phyloP scores from a whole-genome alignment of 2,329 filamentous ascomycete genomes.

The Zasmidium angulare region DNA sequence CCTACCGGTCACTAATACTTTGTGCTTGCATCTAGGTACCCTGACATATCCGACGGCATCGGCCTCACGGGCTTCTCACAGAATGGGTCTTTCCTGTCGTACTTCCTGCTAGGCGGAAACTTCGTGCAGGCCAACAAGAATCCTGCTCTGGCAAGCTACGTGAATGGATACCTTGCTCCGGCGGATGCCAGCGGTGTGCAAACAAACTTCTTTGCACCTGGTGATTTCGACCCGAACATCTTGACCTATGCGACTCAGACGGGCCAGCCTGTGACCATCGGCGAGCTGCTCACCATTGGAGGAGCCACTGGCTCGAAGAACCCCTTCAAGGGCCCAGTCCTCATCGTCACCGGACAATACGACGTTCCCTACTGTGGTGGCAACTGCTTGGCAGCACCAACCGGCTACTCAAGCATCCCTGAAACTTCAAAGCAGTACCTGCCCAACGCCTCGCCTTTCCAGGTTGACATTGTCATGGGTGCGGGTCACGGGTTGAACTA shows the following conservation, averaged over 20 bases:
- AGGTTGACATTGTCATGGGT: constrained; percentile 54
- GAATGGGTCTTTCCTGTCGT: constrained; percentile 45
- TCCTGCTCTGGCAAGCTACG: constrained; percentile 29
- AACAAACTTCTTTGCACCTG: constrained; percentile 50
- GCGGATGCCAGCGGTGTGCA: constrained; percentile 51
- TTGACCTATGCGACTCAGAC: constrained; percentile 47
- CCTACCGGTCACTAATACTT: too few species aligned
- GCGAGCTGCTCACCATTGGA: constrained; percentile 58
- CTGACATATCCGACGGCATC: constrained; percentile 57
- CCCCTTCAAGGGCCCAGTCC: constrained; percentile 54
- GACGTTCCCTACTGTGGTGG: constrained; percentile 58
- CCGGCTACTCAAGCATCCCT: constrained; percentile 46
- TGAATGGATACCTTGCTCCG: constrained; percentile 55
- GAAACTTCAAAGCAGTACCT: constrained; percentile 45
- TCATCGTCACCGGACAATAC: constrained; percentile 61
- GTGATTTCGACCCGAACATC: constrained; percentile 56
- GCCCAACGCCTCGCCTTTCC: constrained; percentile 48
- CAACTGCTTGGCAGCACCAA: constrained; percentile 51
- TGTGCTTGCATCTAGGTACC: constrained; percentile 35
- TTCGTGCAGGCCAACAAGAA: constrained; percentile 34
- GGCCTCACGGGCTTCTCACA: constrained; percentile 62
- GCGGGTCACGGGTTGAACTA: constrained; percentile 42
- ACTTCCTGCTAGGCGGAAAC: constrained; percentile 34
- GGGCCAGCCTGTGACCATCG: constrained; percentile 58
- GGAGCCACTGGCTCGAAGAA: constrained; percentile 38